These are phyloP conservation scores for Passiflora organensis DNA, from an alignment of 345 rosid species.

Conservation along the genomic window DNA sequence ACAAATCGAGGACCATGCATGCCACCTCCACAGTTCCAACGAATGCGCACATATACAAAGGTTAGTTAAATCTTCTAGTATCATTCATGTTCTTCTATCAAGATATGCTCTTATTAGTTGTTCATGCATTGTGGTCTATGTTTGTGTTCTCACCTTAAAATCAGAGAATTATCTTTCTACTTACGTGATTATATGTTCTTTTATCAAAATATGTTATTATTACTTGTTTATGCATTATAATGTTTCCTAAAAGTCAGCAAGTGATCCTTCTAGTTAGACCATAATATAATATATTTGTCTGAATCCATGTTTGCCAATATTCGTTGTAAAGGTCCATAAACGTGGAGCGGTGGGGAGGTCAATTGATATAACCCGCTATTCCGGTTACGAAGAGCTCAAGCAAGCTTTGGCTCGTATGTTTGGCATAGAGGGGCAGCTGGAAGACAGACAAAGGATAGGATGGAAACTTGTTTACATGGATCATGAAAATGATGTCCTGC, in stretches of 20 bases:
- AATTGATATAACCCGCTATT: slow-evolving; percentile 62
- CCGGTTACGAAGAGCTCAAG: slow-evolving; percentile 62
- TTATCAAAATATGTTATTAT: too few species aligned
- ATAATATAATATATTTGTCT: slow-evolving; percentile 7
- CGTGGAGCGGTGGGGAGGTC: slow-evolving; percentile 85
- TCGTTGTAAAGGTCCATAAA: slow-evolving; percentile 64
- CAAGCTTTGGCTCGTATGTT: slow-evolving; percentile 70
- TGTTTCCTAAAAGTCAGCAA: too few species aligned
- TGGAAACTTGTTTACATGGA: slow-evolving; percentile 81
- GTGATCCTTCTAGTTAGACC: too few species aligned
- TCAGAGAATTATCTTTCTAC: too few species aligned
- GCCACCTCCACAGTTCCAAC: slow-evolving; percentile 44
- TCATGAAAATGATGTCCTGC: slow-evolving; percentile 66
- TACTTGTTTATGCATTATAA: too few species aligned
- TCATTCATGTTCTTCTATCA: too few species aligned
- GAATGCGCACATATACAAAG: slow-evolving; percentile 65
- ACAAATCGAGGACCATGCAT: slow-evolving; percentile 44
- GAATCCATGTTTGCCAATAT: too few species aligned
- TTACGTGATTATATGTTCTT: too few species aligned
- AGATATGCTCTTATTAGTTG: too few species aligned
- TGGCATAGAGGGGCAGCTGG: slow-evolving; percentile 81
- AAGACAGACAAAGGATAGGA: slow-evolving; percentile 55
- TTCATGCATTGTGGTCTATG: background rate
- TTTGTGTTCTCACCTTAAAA: background rate
- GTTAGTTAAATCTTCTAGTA: slow-evolving; percentile 17